phyloP scores from a whole-genome alignment of 371 early-diverging fungal species.

The Neoconidiobolus thromboides region DNA sequence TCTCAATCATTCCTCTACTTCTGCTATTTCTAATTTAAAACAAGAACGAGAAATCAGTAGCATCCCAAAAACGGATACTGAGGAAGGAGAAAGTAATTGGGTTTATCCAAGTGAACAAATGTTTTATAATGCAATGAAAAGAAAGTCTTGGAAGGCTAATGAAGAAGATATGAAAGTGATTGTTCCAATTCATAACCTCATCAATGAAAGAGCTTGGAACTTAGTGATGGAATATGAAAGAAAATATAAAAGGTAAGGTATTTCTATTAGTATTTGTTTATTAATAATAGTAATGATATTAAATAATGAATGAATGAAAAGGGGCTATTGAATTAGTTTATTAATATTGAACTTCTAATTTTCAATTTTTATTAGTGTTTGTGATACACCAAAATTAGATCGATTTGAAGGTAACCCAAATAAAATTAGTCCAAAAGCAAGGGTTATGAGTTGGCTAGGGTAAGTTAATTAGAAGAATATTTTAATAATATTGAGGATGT shows the following conservation, averaged over 20 bases:
- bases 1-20: too few relatives aligned
- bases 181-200: constrained; percentile 92
- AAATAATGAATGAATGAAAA: too few relatives aligned
- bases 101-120: constrained; percentile 91
- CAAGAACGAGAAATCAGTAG: constrained; percentile 25
- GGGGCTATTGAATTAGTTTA: too few relatives aligned
- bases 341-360: background rate
- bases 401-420: constrained; percentile 7
- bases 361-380: constrained; percentile 1
- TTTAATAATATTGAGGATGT: too few relatives aligned
- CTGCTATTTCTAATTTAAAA: background rate
- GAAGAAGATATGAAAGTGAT: constrained; percentile 78
- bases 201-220: constrained; percentile 90
- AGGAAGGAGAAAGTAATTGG: constrained; percentile 32
- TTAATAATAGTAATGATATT: too few relatives aligned
- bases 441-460: constrained; percentile 5
- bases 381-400: constrained; percentile 1
- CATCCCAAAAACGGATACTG: constrained; percentile 21
- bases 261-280: too few relatives aligned
- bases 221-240: constrained; percentile 86
- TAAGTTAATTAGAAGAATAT: background rate
- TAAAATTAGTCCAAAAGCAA: constrained; percentile 5
- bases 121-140: constrained; percentile 86
- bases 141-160: constrained; percentile 84
- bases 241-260: constrained; percentile 39